Evolutionary conservation across 2,329 filamentous ascomycete species (phyloP).

Genomic region (Grosmannia huntii): DNA sequence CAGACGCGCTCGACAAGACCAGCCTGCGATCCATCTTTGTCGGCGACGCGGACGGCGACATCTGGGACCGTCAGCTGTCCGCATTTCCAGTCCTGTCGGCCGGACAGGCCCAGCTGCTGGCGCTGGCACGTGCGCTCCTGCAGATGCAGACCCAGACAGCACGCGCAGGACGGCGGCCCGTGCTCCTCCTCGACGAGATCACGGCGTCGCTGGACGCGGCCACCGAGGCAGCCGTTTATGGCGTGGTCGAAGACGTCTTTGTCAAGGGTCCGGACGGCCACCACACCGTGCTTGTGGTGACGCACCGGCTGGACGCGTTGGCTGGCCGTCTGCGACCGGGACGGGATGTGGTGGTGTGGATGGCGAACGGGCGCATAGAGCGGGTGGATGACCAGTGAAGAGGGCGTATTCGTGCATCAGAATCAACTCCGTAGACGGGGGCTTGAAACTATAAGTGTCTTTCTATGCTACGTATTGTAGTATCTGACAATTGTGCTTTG

Average conservation of each 20-base stretch:
- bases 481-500: too few relatives aligned
- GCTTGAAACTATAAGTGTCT: too few relatives aligned
- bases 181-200: slow-evolving; percentile 10
- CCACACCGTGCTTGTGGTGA: slow-evolving; percentile 9
- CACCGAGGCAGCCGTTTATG: slow-evolving; percentile 7
- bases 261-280: neutral
- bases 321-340: neutral
- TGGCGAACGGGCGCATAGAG: slow-evolving; percentile 4
- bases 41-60: neutral
- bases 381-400: neutral
- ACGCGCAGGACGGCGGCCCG: neutral
- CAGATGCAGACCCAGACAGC: neutral
- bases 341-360: slow-evolving; percentile 4
- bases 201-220: slow-evolving; percentile 9
- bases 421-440: too few relatives aligned
- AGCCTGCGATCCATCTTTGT: slow-evolving; percentile 1
- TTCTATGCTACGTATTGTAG: too few relatives aligned
- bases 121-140: slow-evolving; percentile 7
- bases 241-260: slow-evolving; percentile 7
- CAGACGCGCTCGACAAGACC: slow-evolving; percentile 2
- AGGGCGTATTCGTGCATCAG: too few relatives aligned
- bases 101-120: slow-evolving; percentile 10
- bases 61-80: slow-evolving; percentile 5
- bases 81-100: slow-evolving; percentile 7
- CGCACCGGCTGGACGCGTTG: slow-evolving; percentile 5